These are phyloP conservation scores for Galerina marginata DNA, from an alignment of 768 basidiomycete species.

Conservation along the genomic window DNA sequence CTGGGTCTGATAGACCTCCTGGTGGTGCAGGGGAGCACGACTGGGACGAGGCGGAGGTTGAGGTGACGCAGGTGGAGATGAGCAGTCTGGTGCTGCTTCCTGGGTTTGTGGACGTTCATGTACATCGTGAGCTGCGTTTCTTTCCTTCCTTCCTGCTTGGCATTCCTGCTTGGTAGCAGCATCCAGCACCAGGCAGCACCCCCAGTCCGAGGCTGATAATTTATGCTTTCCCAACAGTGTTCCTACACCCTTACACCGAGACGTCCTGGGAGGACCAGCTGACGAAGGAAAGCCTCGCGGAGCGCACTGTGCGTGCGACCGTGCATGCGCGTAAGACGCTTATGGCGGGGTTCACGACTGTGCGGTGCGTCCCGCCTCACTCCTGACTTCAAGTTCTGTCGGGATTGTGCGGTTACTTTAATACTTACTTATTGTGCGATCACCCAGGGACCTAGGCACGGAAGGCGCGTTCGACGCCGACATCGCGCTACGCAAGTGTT, in stretches of 20 bases:
- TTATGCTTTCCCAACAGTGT: conserved; percentile 41
- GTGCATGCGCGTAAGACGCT: conserved; percentile 62
- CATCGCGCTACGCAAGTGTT: conserved; percentile 58
- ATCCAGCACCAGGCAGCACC: too few species aligned
- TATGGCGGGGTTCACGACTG: conserved; percentile 67
- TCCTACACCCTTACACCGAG: conserved; percentile 65
- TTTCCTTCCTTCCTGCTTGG: neutral
- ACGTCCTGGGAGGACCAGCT: conserved; percentile 67
- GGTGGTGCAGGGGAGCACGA: too few species aligned
- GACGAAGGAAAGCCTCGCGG: conserved; percentile 59
- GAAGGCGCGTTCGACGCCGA: conserved; percentile 71
- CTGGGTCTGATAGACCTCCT: too few species aligned
- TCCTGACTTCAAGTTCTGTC: neutral
- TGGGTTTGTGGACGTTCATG: conserved; percentile 26
- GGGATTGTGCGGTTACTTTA: neutral
- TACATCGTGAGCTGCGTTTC: conserved; percentile 28
- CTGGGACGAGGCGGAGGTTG: neutral
- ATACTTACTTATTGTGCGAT: neutral
- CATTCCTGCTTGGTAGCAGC: too few species aligned
- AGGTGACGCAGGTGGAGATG: conserved; percentile 21
- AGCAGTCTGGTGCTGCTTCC: conserved; percentile 8
- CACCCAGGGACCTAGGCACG: conserved; percentile 64
- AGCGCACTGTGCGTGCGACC: conserved; percentile 65
- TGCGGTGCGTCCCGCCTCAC: conserved; percentile 43
- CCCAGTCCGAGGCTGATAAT: too few species aligned